phyloP scores from a whole-genome alignment of 495 filamentous ascomycete genomes.

The Aspergillus conjunctus region DNA sequence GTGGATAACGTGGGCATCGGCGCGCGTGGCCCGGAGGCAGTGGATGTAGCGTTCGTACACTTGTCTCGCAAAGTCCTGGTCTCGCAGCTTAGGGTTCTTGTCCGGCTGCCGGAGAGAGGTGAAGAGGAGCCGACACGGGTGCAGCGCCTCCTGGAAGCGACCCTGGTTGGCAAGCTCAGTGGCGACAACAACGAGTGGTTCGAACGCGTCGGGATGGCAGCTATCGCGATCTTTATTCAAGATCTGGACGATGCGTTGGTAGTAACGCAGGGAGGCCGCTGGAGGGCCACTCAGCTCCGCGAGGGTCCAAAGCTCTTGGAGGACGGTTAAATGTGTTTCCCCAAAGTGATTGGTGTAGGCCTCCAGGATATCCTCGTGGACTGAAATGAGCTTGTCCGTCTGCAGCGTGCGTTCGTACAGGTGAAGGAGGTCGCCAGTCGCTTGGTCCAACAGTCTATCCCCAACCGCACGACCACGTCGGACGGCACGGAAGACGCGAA shows the following conservation, averaged over 20 bases:
- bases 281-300: slow-evolving; percentile 40
- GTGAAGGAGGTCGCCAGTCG: slow-evolving; percentile 31
- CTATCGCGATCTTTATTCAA: slow-evolving; percentile 38
- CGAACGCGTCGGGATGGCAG: slow-evolving; percentile 38
- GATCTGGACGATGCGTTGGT: slow-evolving; percentile 37
- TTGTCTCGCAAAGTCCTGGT: slow-evolving; percentile 33
- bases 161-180: slow-evolving; percentile 40
- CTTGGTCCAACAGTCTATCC: slow-evolving; percentile 34
- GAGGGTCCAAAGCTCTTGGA: slow-evolving; percentile 39
- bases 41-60: slow-evolving; percentile 38
- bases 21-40: slow-evolving; percentile 35
- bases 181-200: slow-evolving; percentile 40
- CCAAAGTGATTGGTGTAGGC: slow-evolving; percentile 38
- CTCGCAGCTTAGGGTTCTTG: slow-evolving; percentile 34
- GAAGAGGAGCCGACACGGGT: slow-evolving; percentile 37
- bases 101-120: slow-evolving; percentile 36
- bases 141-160: slow-evolving; percentile 38
- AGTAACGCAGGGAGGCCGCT: slow-evolving; percentile 40
- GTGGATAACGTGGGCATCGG: slow-evolving; percentile 34
- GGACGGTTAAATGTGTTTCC: slow-evolving; percentile 32
- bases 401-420: slow-evolving; percentile 39
- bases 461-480: slow-evolving; percentile 31
- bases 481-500: slow-evolving; percentile 39
- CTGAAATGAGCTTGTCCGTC: slow-evolving; percentile 36
- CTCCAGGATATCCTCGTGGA: slow-evolving; percentile 35